Base-by-base conservation (phyloP, 148 eudicot species). In the Rheum nobile region DNA sequence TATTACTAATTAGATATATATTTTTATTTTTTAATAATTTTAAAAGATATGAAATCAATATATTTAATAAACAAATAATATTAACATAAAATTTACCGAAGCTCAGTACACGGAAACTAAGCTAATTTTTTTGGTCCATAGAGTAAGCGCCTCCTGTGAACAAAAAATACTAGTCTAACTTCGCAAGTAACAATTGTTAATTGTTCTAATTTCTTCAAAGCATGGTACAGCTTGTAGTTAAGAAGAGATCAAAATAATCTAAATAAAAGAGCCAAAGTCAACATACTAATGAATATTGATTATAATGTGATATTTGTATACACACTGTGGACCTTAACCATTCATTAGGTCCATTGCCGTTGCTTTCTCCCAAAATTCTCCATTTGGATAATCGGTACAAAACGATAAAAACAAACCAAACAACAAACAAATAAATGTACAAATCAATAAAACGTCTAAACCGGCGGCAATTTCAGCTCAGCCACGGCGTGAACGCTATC, bases 401-500 rank as follows among this genome's bases (percentile, higher is more conserved):
- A 55, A 55, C 63, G 21, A 16, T 47, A 54, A 61, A 57, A 55
- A 22, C 4, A 61, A 59, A 61, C 28, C 1, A 26, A 59, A 26
- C 2, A 61, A 26, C 26, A 28, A 59, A 59, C 17, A 21, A 54
- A 54, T 17, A 54, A 54, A 21, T 54, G 6, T 54, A 54, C 67
- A 59, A 48, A 28, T 21, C 28, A 59, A 28, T 11, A 2, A n/a
- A 59, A 2, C 35, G 16, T 59, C 32, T 34, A 65, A 32, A 65
- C 41, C 70, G 70, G 70, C 39, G 70, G 70, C 70, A 17, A 32
- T 65, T 32, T 65, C 8, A 41, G 70, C 39, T 65, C 70, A 65
- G 4, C 6, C 70, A n/a, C 70, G 8, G 35, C 37, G 55, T 71
- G 75, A 0, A 72, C 75, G 34, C 75, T 72, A 17, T 72, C 75